Evolutionary conservation across 2,329 filamentous ascomycete genomes (phyloP).

Genomic region (Pseudogymnoascus sp.): DNA sequence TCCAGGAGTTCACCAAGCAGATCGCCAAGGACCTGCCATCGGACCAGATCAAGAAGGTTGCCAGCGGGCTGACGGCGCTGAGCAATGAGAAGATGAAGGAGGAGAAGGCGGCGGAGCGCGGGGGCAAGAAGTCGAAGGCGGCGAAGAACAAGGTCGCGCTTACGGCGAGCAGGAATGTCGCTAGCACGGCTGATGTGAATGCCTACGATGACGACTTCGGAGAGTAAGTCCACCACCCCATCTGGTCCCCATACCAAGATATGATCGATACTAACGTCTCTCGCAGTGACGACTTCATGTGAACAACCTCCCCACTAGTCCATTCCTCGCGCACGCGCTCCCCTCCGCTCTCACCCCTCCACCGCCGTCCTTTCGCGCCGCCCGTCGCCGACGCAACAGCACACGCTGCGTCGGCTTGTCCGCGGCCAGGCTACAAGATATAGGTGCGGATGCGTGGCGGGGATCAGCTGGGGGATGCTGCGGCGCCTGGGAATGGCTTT

Average conservation of each 20-base stretch:
- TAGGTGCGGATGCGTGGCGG: not conserved
- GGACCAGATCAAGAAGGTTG: constrained; percentile 94
- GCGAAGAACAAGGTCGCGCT: constrained; percentile 90
- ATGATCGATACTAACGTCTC: constrained; percentile 20
- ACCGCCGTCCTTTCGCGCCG: constrained; percentile 5
- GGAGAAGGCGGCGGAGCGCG: constrained; percentile 90
- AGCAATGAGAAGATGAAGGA: constrained; percentile 98
- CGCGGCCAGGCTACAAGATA: constrained; percentile 1
- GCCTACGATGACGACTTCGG: constrained; percentile 80
- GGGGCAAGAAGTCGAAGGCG: constrained; percentile 94
- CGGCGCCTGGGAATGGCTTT: constrained; percentile 2
- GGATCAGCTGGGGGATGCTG: constrained; percentile 5
- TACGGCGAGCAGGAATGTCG: constrained; percentile 53
- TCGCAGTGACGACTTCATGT: constrained; percentile 66
- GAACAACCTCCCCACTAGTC: constrained; percentile 33
- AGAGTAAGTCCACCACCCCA: constrained; percentile 56
- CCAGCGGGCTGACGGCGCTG: constrained; percentile 78
- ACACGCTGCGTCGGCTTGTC: not conserved
- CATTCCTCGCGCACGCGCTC: constrained; percentile 8
- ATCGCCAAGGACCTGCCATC: constrained; percentile 81
- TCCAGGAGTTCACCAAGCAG: constrained; percentile 85
- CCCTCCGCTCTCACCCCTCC: not conserved
- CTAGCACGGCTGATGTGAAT: constrained; percentile 61
- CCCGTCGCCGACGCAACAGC: not conserved
- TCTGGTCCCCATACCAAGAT: not conserved